Percentiles rank a stretch among this genome's conserved stretches.
phyloP scores from a whole-genome alignment of 805 yeast species.

The Saccharomycodes ludwigii region DNA sequence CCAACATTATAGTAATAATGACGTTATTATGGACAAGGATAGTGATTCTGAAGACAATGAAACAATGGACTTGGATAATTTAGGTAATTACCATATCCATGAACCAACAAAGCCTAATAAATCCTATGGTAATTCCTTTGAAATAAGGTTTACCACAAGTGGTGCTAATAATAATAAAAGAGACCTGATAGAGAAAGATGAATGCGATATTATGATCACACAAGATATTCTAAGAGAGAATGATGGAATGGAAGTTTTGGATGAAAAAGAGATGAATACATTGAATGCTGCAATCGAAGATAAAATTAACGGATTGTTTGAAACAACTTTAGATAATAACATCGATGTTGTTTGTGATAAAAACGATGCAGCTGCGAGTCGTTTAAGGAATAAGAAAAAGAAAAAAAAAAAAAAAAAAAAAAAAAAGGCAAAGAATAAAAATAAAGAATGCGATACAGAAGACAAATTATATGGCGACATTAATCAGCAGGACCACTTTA shows the following conservation, averaged over 20 bases:
- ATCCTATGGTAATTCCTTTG: no score
- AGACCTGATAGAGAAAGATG: no score
- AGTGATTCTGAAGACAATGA: constrained; percentile 3
- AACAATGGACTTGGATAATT: constrained; percentile 9
- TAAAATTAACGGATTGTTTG: constrained; percentile 3
- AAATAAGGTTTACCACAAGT: no score
- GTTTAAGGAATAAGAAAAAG: constrained; percentile 5
- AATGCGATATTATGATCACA: no score
- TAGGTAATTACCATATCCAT: constrained; percentile 9
- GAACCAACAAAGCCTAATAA: no score
- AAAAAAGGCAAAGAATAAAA: not conserved
- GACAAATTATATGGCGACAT: no score
- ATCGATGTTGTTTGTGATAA: not conserved
- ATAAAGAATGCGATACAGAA: not conserved
- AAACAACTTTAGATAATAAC: not conserved
- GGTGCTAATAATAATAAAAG: no score
- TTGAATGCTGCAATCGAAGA: constrained; percentile 8
- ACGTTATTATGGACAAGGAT: no score
- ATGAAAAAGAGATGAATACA: not conserved
- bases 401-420: constrained; percentile 1
- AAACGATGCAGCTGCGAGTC: constrained; percentile 2
- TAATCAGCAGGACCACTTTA: not conserved
- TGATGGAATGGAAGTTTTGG: no score
- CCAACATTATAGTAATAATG: no score
- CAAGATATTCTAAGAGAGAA: no score